Conservation (phyloP, 1,284 basidiomycete genomes). For the Ustilago hordei region DNA sequence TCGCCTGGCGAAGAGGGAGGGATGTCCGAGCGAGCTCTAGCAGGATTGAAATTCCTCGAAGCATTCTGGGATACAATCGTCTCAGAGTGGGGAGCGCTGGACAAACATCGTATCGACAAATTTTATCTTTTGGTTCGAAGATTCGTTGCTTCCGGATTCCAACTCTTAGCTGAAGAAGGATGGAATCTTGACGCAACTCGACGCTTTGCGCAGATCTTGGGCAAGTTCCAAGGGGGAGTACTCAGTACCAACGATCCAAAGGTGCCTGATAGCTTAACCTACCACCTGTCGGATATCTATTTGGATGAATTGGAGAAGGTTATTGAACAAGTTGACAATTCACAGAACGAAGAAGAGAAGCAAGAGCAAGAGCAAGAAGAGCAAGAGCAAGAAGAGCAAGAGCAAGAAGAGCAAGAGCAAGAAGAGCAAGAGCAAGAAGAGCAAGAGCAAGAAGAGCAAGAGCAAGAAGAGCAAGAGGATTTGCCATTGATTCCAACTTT, state of each 20-base stretch:
- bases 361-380: too few species aligned
- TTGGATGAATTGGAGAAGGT: conserved; percentile 89
- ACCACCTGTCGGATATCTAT: conserved; percentile 90
- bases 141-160: conserved; percentile 86
- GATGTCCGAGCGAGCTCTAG: conserved; percentile 64
- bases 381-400: conserved; percentile 14
- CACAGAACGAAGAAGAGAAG: background rate
- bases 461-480: conserved; percentile 22
- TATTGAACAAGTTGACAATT: conserved; percentile 45
- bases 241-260: conserved; percentile 73
- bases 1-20: background rate
- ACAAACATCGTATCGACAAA: conserved; percentile 84
- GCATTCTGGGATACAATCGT: conserved; percentile 92
- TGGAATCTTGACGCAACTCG: conserved; percentile 75
- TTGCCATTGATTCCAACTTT: conserved; percentile 72
- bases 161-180: conserved; percentile 78
- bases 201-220: conserved; percentile 27
- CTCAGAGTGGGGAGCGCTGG: conserved; percentile 91
- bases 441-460: conserved; percentile 3
- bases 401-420: conserved; percentile 4
- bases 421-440: conserved; percentile 19
- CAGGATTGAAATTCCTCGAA: conserved; percentile 81
- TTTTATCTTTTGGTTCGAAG: conserved; percentile 93
- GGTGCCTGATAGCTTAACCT: conserved; percentile 77
- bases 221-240: conserved; percentile 23